Evolutionary conservation across 2,329 filamentous ascomycete genomes (phyloP), one percentile per base, ranked within the genome.

Genomic region (Anthostomella pinea): DNA sequence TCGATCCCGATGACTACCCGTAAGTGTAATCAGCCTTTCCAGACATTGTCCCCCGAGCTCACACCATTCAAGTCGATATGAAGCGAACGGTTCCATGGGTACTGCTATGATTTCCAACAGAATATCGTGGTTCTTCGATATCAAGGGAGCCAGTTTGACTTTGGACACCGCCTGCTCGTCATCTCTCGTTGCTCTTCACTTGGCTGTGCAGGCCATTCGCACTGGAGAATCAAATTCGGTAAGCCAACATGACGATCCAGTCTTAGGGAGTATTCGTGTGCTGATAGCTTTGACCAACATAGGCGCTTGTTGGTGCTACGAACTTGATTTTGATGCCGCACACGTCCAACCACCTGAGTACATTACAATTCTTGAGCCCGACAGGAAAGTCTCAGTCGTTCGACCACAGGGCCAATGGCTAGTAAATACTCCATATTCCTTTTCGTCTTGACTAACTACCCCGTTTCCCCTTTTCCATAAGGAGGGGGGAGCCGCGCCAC

Each of bases 91-190:
- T 19, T 53, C 49, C 17, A 56, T 52, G 48, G 56, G 54, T 22
- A 55, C 53, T 39, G 53, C 57, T 26, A 57, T 63, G 39, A 42
- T 63, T 21, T 56, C 60, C 0, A 66, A 66, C 33, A 53, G 64
- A 30, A 43, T 67, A 14, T 63, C 59, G 2, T 65, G 63, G 46
- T 60, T 55, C 39, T 66, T 62, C 33, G 56, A 68, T 34, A 49
- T 69, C 24, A 53, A 51, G 26, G 65, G 66, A 6, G 59, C 65
- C 2, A 63, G 59, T 35, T 52, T 68, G 41, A 64, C 60, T n/a
- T 44, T 70, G 21, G 65, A 69, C 30, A 69, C 66, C 4, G 67
- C 62, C 6, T 70, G 67, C 42, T 68, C 65, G 2, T 59, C 58
- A 13, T 59, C 58, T 14, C 48, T 69, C 8, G 57, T 63, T 5